Evolutionary conservation across 495 filamentous ascomycete genomes (phyloP), one percentile per base, ranked within the genome.

Genomic region (Aspergillus coremiiformis): DNA sequence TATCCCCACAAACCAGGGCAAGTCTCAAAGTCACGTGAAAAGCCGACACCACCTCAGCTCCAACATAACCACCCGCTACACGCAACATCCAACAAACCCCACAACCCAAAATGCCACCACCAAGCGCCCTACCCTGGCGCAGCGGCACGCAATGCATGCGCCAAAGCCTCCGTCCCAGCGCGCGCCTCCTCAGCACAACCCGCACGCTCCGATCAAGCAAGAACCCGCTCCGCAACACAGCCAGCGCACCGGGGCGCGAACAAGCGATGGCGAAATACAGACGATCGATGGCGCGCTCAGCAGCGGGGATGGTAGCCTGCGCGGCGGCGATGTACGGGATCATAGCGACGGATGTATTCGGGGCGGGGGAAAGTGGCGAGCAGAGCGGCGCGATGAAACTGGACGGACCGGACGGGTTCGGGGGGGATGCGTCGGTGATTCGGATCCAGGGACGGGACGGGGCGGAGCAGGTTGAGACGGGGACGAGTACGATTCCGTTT

Each of bases 401-500:
- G 49, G 73, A 76, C 33, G 73, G 71, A 7, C 71, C 73, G 0
- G 42, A 58, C 3, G 70, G 66, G 0, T 73, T 74, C 56, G 54
- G 66, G 1, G 61, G 57, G 27, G 57, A 50, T n/a, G 63, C 71
- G 0, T 69, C 70, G 0, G 56, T 76, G 17, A 73, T 72, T 41
- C 66, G 64, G 0, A 60, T 76, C 12, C 60, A 74, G 26, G 78
- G 79, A 3, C 79, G 84, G n/a, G 76, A 81, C 44, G 67, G 73
- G 8, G 74, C 70, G 17, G 84, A 90, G 52, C 71, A 89, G 39
- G 84, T 94, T 0, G 69, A 78, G 3, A 94, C 90, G 2, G 89
- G 91, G n/a, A 93, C 87, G 50, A 86, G 80, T 66, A 82, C 83
- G 4, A 80, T 96, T 0, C 90, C 90, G 1, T 77, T 78, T 37